Evolutionary conservation across 371 early-diverging fungal genomes (phyloP).

Genomic region (Mortierella sp.): DNA sequence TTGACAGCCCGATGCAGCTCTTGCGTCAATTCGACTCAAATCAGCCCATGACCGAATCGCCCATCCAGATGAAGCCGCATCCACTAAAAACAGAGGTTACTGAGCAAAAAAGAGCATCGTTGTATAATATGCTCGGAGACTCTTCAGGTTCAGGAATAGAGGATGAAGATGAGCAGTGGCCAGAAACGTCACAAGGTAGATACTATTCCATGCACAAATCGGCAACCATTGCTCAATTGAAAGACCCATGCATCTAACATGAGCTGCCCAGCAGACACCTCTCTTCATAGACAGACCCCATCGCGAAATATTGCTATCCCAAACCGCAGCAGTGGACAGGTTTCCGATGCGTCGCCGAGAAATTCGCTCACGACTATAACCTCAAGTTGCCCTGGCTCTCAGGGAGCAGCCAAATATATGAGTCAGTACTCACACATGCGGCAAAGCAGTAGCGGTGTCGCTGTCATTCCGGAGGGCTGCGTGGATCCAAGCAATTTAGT

Average conservation of each 20-base stretch:
- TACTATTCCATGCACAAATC: no score
- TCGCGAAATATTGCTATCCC: conserved; percentile 49
- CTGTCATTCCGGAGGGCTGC: conserved; percentile 43
- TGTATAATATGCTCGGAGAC: conserved; percentile 10
- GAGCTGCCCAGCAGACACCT: not conserved
- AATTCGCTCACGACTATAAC: conserved; percentile 39
- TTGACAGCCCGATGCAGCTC: not conserved
- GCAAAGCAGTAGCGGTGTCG: conserved; percentile 17
- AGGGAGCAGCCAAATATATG: conserved; percentile 9
- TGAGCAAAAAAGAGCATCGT: no score
- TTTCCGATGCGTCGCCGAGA: conserved; percentile 26
- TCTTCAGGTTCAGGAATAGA: no score
- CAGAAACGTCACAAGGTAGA: no score
- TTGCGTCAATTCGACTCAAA: not conserved
- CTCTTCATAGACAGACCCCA: conserved; percentile 21
- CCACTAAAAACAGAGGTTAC: conserved; percentile 9
- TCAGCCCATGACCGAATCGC: conserved; percentile 7
- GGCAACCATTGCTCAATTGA: no score
- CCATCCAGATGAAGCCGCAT: conserved; percentile 6
- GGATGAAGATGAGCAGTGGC: no score
- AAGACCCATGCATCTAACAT: no score
- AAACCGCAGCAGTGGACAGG: conserved; percentile 13
- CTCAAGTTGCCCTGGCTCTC: conserved; percentile 20
- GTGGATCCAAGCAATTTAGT: conserved; percentile 44
- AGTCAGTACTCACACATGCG: conserved; percentile 10